These are phyloP conservation scores for Leccinum variicolor DNA, from an alignment of 768 basidiomycete genomes.

Conservation along the genomic window DNA sequence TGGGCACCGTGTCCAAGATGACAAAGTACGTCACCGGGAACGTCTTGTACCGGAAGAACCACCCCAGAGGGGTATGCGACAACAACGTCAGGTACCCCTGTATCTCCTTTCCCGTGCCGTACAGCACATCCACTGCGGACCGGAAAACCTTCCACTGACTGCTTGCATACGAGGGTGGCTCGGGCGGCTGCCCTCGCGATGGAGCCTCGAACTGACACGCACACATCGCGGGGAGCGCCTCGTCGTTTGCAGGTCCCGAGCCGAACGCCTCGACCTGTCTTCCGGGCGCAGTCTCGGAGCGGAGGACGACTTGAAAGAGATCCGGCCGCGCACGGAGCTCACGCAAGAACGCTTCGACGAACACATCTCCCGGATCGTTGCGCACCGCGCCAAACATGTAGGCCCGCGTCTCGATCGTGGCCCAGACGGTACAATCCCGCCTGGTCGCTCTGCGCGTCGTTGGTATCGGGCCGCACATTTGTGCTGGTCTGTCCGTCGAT, in stretches of 20 bases:
- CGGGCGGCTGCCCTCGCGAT: neutral
- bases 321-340: conserved; percentile 31
- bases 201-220: conserved; percentile 21
- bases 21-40: conserved; percentile 33
- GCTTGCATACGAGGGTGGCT: neutral
- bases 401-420: conserved; percentile 17
- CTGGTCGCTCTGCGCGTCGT: conserved; percentile 6
- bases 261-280: conserved; percentile 25
- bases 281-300: conserved; percentile 27
- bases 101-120: conserved; percentile 5
- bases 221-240: conserved; percentile 12
- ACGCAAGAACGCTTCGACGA: conserved; percentile 24
- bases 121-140: conserved; percentile 21
- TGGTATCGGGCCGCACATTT: neutral
- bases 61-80: neutral
- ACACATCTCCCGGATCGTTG: conserved; percentile 23
- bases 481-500: neutral
- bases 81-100: conserved; percentile 9
- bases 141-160: conserved; percentile 11
- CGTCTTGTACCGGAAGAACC: conserved; percentile 31
- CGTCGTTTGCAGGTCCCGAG: conserved; percentile 5
- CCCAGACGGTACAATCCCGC: conserved; percentile 22
- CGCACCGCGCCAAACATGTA: conserved; percentile 33
- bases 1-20: conserved; percentile 16
- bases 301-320: conserved; percentile 29